Base-by-base conservation (phyloP, 192 early-diverging fungal genomes). In the Spizellomyces punctatus region DNA sequence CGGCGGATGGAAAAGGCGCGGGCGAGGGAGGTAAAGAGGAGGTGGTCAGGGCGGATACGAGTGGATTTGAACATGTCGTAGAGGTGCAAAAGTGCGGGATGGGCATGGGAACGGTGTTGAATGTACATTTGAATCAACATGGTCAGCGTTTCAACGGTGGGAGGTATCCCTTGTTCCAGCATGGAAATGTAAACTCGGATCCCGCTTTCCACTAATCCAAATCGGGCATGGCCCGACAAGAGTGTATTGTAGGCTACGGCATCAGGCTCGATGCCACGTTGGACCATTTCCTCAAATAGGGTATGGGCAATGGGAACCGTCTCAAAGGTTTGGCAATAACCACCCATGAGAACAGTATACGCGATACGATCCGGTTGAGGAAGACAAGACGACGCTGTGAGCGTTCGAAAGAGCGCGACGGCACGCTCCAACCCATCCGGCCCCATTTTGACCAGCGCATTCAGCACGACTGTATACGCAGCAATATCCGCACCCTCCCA, bases 121-220 rank as follows among this genome's bases (percentile, higher is more conserved):
- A 21, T 49, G 43, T 71, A 71, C 69, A 71, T 62, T 48, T 60
- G 49, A 6, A 74, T 58, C 44, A 74, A 46, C 5, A 57, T 74
- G 8, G 72, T 74, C 36, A 74, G 67, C 16, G 64, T 66, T 0
- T 67, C 54, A 9, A 74, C 72, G 41, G 62, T 65, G 16, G 72
- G 72, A 5, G 21, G 17, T 14, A 74, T 46, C 19, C 44, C 64
- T 8, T 21, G 36, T 8, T 67, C 58, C 0, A 57, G 12, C 72
- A 74, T 74, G 6, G 42, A 10, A 8, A 16, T 19, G 50, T 64
- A n/a, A 3, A 74, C 55, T 17, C 8, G 21, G 56, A 74, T 22
- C 7, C 55, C 59, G 46, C 43, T 46, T 1, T 10, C 44, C 54
- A 42, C 42, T n/a, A 45, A n/a, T 19, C 64, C 52, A 36, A 57